phyloP scores from a whole-genome alignment of 169 alveolate genomes.

The Condylostoma magnum region DNA sequence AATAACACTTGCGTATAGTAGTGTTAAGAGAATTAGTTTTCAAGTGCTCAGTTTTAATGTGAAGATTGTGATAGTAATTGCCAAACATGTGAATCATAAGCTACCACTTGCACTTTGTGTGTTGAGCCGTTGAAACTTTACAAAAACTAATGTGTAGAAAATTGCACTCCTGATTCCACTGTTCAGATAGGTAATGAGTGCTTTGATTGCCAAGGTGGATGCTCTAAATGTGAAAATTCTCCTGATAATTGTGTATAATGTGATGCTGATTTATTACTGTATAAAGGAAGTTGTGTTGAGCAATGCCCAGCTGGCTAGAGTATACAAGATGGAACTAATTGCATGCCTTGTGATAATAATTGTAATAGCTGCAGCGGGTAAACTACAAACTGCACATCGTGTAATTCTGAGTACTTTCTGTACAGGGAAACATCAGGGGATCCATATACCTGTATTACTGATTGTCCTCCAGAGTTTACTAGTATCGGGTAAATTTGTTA shows the following conservation, averaged over 20 bases:
- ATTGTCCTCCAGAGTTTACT: no score
- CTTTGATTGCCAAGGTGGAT: not conserved
- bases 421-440: not conserved
- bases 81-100: not conserved
- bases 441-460: no score
- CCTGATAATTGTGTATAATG: not conserved
- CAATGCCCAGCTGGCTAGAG: not conserved
- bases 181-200: not conserved
- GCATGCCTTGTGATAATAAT: not conserved
- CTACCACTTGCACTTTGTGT: not conserved
- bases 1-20: not conserved
- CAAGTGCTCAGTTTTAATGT: not conserved
- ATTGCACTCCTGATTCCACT: constrained; percentile 2
- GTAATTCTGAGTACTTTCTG: not conserved
- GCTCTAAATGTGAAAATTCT: not conserved
- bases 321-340: not conserved
- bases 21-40: not conserved
- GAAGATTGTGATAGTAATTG: not conserved
- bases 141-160: constrained; percentile 1
- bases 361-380: constrained; percentile 10
- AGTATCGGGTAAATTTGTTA: no score
- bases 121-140: not conserved
- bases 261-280: not conserved
- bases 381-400: constrained; percentile 2
- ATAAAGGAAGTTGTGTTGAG: not conserved